These are phyloP conservation scores for Pythium rhizo-oryzae DNA, from an alignment of 352 stramenopile species.

Conservation along the genomic window DNA sequence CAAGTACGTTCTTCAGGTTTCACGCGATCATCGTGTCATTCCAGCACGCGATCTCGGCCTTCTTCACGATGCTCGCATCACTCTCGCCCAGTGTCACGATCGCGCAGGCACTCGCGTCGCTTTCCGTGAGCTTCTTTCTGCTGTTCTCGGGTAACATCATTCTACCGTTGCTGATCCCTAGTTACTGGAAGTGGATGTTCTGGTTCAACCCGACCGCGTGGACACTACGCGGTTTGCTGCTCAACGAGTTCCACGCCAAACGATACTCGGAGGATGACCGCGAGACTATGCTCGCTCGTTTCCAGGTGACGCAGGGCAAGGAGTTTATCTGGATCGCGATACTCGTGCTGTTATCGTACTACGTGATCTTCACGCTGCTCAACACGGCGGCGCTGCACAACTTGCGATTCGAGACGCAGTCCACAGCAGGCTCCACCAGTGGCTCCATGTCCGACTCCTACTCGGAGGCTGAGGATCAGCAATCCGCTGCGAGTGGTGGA, in stretches of 20 bases:
- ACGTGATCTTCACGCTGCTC: too few relatives aligned
- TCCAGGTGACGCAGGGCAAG: slow-evolving; percentile 30
- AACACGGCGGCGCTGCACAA: slow-evolving; percentile 35
- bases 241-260: slow-evolving; percentile 61
- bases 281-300: slow-evolving; percentile 19
- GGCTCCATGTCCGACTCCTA: slow-evolving; percentile 14
- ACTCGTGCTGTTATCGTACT: slow-evolving; percentile 31
- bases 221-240: slow-evolving; percentile 54
- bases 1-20: slow-evolving; percentile 79
- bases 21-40: slow-evolving; percentile 77
- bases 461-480: slow-evolving; percentile 12
- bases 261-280: not conserved
- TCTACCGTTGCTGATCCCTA: slow-evolving; percentile 57
- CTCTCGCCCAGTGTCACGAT: slow-evolving; percentile 56
- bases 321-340: slow-evolving; percentile 41
- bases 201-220: slow-evolving; percentile 67
- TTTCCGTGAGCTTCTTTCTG: slow-evolving; percentile 69
- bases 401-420: slow-evolving; percentile 34
- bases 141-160: slow-evolving; percentile 81
- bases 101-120: slow-evolving; percentile 41
- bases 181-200: slow-evolving; percentile 83
- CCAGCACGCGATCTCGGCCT: slow-evolving; percentile 65
- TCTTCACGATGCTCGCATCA: slow-evolving; percentile 61
- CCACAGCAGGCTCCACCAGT: slow-evolving; percentile 12
- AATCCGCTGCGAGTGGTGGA: too few relatives aligned